Base-by-base conservation (phyloP, 345 rosid species). In the Citrus reticulata region DNA sequence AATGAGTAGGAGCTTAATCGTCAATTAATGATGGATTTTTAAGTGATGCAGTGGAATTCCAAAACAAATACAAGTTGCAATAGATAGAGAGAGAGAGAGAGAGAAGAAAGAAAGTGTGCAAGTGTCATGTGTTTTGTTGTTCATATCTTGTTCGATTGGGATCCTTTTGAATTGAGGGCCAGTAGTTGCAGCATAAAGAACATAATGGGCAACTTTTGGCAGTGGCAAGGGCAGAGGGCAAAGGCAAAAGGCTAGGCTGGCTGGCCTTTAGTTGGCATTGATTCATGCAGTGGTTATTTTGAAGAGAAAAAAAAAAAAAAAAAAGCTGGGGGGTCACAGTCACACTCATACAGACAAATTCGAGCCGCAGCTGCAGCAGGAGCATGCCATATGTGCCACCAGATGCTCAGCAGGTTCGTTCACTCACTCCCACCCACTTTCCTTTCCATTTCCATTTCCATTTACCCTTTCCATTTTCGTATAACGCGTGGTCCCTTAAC, bases 401-500 rank as follows among this genome's bases (percentile, higher is more conserved):
- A 11, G 51, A 4, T 13, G 51, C 51, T 46, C 51, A 11, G 51
- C 51, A 46, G 51, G 5, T 46, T 46, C 17, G 51, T 46, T 46
- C 8, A 5, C 68, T 80, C 81, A 73, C 73, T 37, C 49, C 39
- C 61, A 6, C 61, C 34, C 66, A 24, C 75, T 27, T 72, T 34
- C 22, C 46, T 19, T 61, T 16, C 66, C 49, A 42, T 42, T 9
- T 16, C 65, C 49, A 40, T 19, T 61, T 10, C 65, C 46, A 40
- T 40, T 62, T 62, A 1, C 22, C n/a, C 34, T 57, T 61, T 22
- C 2, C 7, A 16, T 66, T 25, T n/a, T 8, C 2, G 20, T 4
- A 9, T 46, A 78, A 59, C 80, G 62, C 77, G 76, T 78, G 78
- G 42, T 17, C 1, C 10, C 57, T 75, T 27, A 34, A 55, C 5